Base-by-base conservation (phyloP, 2,329 filamentous ascomycete genomes). In the Diaporthe sp. region DNA sequence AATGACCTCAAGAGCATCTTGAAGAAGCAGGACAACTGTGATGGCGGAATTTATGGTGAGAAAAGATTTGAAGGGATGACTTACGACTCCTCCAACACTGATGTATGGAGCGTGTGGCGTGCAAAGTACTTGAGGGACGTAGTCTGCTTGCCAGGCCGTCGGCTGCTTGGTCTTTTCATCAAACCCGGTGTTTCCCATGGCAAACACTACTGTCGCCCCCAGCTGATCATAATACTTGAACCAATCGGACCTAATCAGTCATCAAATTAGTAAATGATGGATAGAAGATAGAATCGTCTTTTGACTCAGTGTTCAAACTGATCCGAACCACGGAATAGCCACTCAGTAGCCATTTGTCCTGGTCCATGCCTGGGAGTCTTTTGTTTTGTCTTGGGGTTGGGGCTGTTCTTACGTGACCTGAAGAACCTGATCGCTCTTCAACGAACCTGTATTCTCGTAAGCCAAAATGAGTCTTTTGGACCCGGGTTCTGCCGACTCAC, bases 31-130 rank as follows among this genome's bases (percentile, higher is more conserved):
- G 55, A 22, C 17, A 31, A 8, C 28, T 28, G 34, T 19, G 28
- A 22, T 19, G 19, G n/a, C 17, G 15, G 17, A 10, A 59, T 37
- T 37, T 13, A 15, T 37, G 5, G 4, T n/a, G 19, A 4, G 10
- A 39, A 37, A 59, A 31, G 19, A 39, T 59, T 15, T 13, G 19
- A 61, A 28, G 22, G 17, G 58, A 25, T 61, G 3, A 62, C 59
- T 62, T 46, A 62, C 59, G 7, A 62, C 62, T 25, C 58, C 71
- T 39, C 71, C 71, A 39, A 73, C 71, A 9, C 28, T 39, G 28
- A 73, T 73, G 34, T 37, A 37, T 28, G 58, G 17, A 53, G n/a
- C 58, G n/a, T 7, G 2, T 10, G 31, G 34, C 15, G 37, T 57
- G 10, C 49, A 37, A n/a, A 67, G 31, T 15, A 22, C 12, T 53